A percentile compares a stretch with the other conserved stretches of the same genome.
Evolutionary conservation across 306 rosid genomes (phyloP).

Genomic region (Quillaja saponaria): DNA sequence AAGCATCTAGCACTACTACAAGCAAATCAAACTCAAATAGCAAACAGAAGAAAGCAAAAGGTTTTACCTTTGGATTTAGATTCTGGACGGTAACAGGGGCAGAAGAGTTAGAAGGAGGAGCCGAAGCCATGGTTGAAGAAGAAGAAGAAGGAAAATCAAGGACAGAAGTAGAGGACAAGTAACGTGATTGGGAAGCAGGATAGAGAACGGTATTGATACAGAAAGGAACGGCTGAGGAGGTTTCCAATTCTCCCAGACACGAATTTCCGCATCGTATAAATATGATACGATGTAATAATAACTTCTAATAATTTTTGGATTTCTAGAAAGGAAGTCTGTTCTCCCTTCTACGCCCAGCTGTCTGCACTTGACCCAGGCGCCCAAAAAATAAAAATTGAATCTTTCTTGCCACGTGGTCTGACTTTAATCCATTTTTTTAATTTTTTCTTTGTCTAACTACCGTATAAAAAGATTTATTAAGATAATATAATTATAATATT

Average conservation of each 20-base stretch:
- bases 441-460: too few species aligned
- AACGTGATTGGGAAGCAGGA: constrained; percentile 39
- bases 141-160: constrained; percentile 25
- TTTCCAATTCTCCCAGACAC: constrained; percentile 42
- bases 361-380: constrained; percentile 4
- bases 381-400: constrained; percentile 9
- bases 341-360: not conserved
- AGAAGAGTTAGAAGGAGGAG: constrained; percentile 34
- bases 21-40: constrained; percentile 3
- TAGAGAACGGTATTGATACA: constrained; percentile 12
- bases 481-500: too few species aligned
- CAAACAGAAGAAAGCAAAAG: not conserved
- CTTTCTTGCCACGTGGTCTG: too few species aligned
- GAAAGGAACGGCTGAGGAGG: constrained; percentile 44
- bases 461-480: too few species aligned
- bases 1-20: not conserved
- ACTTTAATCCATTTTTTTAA: too few species aligned
- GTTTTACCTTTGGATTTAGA: constrained; percentile 72
- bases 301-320: not conserved
- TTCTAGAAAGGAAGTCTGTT: not conserved
- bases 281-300: not conserved
- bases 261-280: constrained; percentile 67
- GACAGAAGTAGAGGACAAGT: constrained; percentile 38
- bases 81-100: constrained; percentile 50
- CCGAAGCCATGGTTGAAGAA: constrained; percentile 40